These are phyloP conservation scores for Patellifolia procumbens DNA, from an alignment of 179 eudicot species.

Conservation along the genomic window DNA sequence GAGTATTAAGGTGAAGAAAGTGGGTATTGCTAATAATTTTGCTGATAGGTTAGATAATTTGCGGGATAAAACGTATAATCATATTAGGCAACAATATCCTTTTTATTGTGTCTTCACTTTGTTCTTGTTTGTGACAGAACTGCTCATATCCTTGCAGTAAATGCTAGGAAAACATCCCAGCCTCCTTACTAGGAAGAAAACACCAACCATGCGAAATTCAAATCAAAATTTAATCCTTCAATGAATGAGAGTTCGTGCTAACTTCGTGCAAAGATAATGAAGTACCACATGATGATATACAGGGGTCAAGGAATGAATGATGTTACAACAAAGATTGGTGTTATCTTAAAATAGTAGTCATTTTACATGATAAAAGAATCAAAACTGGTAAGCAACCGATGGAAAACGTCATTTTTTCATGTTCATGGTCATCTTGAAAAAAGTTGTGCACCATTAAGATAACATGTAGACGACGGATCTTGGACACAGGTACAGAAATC, in stretches of 20 bases:
- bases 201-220: too few species aligned
- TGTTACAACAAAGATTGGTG: neutral
- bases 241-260: neutral
- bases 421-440: slow-evolving; percentile 50
- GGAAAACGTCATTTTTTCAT: neutral
- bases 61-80: too few species aligned
- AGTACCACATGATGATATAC: neutral
- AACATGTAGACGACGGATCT: slow-evolving; percentile 72
- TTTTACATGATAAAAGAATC: neutral
- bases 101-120: too few species aligned
- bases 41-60: too few species aligned
- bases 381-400: neutral
- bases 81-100: too few species aligned
- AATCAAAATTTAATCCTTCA: neutral
- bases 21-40: too few species aligned
- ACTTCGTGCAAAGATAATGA: neutral
- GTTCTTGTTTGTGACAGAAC: too few species aligned
- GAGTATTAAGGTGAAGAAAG: too few species aligned
- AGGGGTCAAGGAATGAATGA: neutral
- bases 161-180: too few species aligned
- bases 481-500: slow-evolving; percentile 78
- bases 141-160: too few species aligned
- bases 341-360: too few species aligned
- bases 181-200: too few species aligned
- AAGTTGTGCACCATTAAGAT: slow-evolving; percentile 49